phyloP scores from a whole-genome alignment of 768 basidiomycete species.

The Rhizopogon rudus region DNA sequence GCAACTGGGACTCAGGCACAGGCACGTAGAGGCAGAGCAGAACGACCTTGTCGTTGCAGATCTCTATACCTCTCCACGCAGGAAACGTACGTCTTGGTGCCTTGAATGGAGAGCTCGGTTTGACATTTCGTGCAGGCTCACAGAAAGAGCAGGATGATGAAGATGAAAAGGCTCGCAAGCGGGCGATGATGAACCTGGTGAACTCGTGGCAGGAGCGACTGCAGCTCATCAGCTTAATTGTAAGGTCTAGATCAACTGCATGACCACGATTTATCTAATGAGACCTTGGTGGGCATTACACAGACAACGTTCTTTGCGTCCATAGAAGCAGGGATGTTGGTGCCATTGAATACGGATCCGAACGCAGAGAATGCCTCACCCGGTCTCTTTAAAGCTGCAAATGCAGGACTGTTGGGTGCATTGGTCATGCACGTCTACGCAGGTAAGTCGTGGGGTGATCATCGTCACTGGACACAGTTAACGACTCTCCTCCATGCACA shows the following conservation, averaged over 20 bases:
- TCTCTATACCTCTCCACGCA: slow-evolving; percentile 4
- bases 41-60: slow-evolving; percentile 10
- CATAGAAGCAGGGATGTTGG: slow-evolving; percentile 48
- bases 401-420: slow-evolving; percentile 46
- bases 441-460: slow-evolving; percentile 27
- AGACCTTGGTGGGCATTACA: neutral
- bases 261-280: neutral
- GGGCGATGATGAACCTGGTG: slow-evolving; percentile 46
- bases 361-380: slow-evolving; percentile 1
- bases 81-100: slow-evolving; percentile 12
- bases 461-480: slow-evolving; percentile 19
- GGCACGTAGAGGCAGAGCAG: slow-evolving; percentile 3
- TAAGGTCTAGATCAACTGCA: slow-evolving; percentile 21
- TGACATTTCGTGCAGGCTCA: slow-evolving; percentile 25
- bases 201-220: slow-evolving; percentile 60
- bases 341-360: slow-evolving; percentile 29
- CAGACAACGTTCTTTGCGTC: slow-evolving; percentile 64
- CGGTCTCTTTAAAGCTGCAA: slow-evolving; percentile 28
- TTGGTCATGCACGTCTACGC: slow-evolving; percentile 50
- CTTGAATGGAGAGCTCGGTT: neutral
- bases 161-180: slow-evolving; percentile 41
- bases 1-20: slow-evolving; percentile 15
- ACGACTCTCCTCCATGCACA: neutral
- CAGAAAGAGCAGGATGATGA: slow-evolving; percentile 45
- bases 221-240: slow-evolving; percentile 56